Percentiles rank a stretch among this genome's conserved stretches.
phyloP scores from a whole-genome alignment of 1,284 basidiomycete genomes.

The Porogramme epimiltina region DNA sequence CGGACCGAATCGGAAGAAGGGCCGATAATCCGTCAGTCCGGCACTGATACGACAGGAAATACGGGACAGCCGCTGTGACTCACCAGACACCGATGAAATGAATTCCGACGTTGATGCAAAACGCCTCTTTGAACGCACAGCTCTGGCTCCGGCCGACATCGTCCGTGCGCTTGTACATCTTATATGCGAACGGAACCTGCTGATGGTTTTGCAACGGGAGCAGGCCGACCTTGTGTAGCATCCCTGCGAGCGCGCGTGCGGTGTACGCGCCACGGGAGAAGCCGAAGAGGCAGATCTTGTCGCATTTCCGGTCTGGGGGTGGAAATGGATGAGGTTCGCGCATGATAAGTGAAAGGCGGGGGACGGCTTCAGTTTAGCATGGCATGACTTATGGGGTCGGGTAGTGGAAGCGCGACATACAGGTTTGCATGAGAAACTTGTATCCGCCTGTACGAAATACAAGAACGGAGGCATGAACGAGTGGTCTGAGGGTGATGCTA shows the following conservation, averaged over 20 bases:
- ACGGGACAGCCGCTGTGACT: conserved; percentile 3
- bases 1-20: too few relatives aligned
- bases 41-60: background rate
- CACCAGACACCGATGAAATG: conserved; percentile 59
- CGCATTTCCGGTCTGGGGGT: conserved; percentile 45
- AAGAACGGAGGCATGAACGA: background rate
- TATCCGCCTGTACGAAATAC: conserved; percentile 52
- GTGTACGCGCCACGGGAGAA: conserved; percentile 75
- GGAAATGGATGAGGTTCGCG: background rate
- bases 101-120: conserved; percentile 48
- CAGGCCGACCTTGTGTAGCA: conserved; percentile 57
- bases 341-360: background rate
- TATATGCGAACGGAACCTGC: conserved; percentile 48
- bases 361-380: background rate
- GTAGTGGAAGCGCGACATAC: conserved; percentile 31
- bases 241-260: conserved; percentile 49
- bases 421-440: conserved; percentile 66
- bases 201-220: conserved; percentile 53
- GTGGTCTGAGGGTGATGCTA: too few relatives aligned
- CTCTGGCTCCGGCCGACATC: conserved; percentile 34
- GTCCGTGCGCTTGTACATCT: conserved; percentile 40
- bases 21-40: background rate
- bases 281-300: conserved; percentile 61
- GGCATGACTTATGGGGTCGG: background rate
- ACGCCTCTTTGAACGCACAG: conserved; percentile 45